Evolutionary conservation across 176 grass and related monocot genomes (phyloP).

Genomic region (Triticum monococcum): DNA sequence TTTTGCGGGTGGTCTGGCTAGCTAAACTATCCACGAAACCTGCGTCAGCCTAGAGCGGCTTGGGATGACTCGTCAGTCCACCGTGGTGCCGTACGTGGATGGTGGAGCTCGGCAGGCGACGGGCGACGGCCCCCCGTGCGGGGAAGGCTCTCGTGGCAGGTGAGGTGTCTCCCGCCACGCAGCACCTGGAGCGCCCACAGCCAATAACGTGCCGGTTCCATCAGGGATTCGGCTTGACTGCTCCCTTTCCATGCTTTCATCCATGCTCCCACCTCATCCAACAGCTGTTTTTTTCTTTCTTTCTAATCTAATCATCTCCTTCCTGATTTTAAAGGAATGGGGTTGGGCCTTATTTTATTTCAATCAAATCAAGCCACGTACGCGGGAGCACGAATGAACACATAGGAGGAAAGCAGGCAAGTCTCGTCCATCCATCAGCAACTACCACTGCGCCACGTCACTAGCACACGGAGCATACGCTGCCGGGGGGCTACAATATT

Average conservation of each 20-base stretch:
- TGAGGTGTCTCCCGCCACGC: slow-evolving; percentile 2
- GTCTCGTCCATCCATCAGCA: background rate
- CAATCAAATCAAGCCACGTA: too few species aligned
- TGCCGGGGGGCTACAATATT: background rate
- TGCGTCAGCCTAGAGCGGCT: background rate
- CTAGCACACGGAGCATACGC: background rate
- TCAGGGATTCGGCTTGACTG: too few species aligned
- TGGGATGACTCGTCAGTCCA: background rate
- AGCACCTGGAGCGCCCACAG: slow-evolving; percentile 28
- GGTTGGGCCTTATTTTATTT: too few species aligned
- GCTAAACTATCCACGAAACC: background rate
- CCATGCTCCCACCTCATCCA: too few species aligned
- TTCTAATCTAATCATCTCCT: too few species aligned
- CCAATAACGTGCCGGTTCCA: slow-evolving; percentile 39
- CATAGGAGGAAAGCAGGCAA: too few species aligned
- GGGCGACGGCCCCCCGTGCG: background rate
- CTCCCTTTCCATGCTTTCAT: too few species aligned
- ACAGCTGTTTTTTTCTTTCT: too few species aligned
- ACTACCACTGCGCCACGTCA: slow-evolving; percentile 9
- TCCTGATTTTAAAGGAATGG: too few species aligned
- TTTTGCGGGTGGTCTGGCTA: too few species aligned
- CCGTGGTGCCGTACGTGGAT: background rate
- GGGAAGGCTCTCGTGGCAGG: slow-evolving; percentile 48
- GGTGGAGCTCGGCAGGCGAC: slow-evolving; percentile 20
- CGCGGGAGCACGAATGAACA: too few species aligned